Base-by-base conservation (phyloP, 805 yeast genomes). In the Lachancea quebecensis region DNA sequence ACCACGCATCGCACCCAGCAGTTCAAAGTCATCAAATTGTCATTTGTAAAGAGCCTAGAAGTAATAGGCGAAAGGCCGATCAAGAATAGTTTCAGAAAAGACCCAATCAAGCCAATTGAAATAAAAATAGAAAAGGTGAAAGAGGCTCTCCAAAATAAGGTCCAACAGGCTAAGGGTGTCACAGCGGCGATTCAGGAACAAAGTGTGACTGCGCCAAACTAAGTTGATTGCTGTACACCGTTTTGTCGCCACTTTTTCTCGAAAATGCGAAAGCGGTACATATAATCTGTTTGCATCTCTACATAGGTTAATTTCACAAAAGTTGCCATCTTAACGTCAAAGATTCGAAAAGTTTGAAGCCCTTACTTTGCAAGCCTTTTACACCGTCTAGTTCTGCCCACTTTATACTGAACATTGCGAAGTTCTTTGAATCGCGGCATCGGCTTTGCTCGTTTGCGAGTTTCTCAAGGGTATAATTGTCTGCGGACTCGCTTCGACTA, bases 341-440 rank as follows among this genome's bases (percentile, higher is more conserved):
- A 10, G 63, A 43, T n/a, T 79, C 81, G 53, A 84, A 82, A 10
- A 74, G 52, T 49, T 69, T 67, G 3, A 66, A 45, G 0, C 89
- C 89, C 50, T 72, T 74, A 38, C 67, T 68, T n/a, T 57, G 55
- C 1, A 79, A 72, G 1, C 93, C 95, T 50, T 73, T 72, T 46
- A 71, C 71, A 0, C 95, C 95, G 61, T 85, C 95, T 53, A 82
- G 66, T 0, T 75, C 72, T 2, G 68, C 67, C 81, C 82, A 79
- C 34, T 57, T 46, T 39, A 50, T 49, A 21, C 42, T 39, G 35
- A 46, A 39, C 15, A 35, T 32, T 17, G 42, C 40, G 10, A 49
- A 36, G 18, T 51, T 48, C 27, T 32, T 32, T 10, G 45, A 35
- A 39, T 48, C 50, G 29, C 49, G 52, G 8, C 54, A 51, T 4